phyloP scores from a whole-genome alignment of 768 basidiomycete species.

The Pulveroboletus sp. region DNA sequence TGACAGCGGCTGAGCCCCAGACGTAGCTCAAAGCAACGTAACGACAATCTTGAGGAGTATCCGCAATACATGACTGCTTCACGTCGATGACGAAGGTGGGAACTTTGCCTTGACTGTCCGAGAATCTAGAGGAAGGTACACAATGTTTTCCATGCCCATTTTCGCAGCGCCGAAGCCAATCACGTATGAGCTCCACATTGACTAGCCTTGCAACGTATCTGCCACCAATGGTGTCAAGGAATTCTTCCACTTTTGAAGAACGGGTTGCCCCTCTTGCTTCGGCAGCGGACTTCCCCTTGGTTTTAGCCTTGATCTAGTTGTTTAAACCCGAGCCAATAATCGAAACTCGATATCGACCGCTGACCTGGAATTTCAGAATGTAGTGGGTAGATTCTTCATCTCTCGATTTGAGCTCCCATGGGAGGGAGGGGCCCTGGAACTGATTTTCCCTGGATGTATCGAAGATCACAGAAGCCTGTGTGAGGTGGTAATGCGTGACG shows the following conservation, averaged over 20 bases:
- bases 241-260: neutral
- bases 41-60: slow-evolving; percentile 18
- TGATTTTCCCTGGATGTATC: neutral
- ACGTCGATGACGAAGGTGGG: slow-evolving; percentile 16
- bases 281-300: neutral
- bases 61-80: slow-evolving; percentile 14
- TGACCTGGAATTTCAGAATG: slow-evolving; percentile 11
- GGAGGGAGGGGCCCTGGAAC: neutral
- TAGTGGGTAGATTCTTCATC: neutral
- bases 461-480: slow-evolving; percentile 3
- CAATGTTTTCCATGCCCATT: slow-evolving; percentile 9
- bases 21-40: slow-evolving; percentile 25
- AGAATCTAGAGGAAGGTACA: neutral
- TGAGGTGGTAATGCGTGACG: slow-evolving; percentile 16
- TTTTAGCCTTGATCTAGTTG: neutral
- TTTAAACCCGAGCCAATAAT: neutral
- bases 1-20: slow-evolving; percentile 13
- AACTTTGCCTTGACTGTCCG: neutral
- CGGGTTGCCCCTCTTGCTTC: neutral
- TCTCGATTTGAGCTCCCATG: slow-evolving; percentile 7
- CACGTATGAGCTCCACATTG: slow-evolving; percentile 7
- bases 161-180: slow-evolving; percentile 16
- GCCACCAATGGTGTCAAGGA: slow-evolving; percentile 5
- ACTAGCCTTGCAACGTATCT: slow-evolving; percentile 4
- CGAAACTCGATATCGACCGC: neutral